Percentiles rank a stretch among this genome's conserved stretches.
These are phyloP conservation scores for Trypanosoma rangeli DNA, from an alignment of 208 protist genomes.

Conservation along the genomic window DNA sequence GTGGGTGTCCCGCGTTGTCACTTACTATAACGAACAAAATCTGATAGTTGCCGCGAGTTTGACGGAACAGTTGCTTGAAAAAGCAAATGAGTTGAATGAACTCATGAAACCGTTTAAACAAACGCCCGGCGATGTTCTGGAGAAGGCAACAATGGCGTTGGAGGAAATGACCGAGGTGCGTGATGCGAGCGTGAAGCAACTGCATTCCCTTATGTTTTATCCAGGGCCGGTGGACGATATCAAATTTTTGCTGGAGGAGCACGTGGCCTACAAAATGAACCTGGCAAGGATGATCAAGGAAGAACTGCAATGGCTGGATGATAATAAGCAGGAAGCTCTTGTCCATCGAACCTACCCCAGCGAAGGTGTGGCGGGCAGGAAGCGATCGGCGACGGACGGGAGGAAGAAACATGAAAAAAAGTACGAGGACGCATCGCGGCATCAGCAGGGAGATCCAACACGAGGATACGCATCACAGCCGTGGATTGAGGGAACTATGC, in stretches of 20 bases:
- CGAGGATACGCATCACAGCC: background rate
- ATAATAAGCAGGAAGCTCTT: background rate
- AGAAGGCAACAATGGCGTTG: slow-evolving; percentile 25
- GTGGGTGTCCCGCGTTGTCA: slow-evolving; percentile 31
- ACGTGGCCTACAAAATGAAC: slow-evolving; percentile 55
- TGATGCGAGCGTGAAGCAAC: slow-evolving; percentile 35
- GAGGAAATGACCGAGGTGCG: slow-evolving; percentile 34
- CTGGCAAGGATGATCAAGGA: slow-evolving; percentile 44
- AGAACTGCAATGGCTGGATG: slow-evolving; percentile 55
- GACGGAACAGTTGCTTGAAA: slow-evolving; percentile 28
- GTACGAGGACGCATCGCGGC: background rate
- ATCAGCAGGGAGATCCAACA: background rate
- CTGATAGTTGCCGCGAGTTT: slow-evolving; percentile 50
- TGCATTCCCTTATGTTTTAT: slow-evolving; percentile 49
- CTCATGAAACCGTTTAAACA: slow-evolving; percentile 15
- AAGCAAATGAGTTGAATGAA: slow-evolving; percentile 22
- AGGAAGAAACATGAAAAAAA: slow-evolving; percentile 1
- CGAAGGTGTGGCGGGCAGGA: background rate
- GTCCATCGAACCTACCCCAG: background rate
- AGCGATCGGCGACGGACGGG: background rate
- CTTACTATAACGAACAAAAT: slow-evolving; percentile 46
- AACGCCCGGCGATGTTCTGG: slow-evolving; percentile 17
- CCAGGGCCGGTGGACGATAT: slow-evolving; percentile 57
- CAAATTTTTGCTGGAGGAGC: slow-evolving; percentile 74
- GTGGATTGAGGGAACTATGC: background rate